phyloP scores from a whole-genome alignment of 768 basidiomycete genomes.

The Lactifluus pinguis region DNA sequence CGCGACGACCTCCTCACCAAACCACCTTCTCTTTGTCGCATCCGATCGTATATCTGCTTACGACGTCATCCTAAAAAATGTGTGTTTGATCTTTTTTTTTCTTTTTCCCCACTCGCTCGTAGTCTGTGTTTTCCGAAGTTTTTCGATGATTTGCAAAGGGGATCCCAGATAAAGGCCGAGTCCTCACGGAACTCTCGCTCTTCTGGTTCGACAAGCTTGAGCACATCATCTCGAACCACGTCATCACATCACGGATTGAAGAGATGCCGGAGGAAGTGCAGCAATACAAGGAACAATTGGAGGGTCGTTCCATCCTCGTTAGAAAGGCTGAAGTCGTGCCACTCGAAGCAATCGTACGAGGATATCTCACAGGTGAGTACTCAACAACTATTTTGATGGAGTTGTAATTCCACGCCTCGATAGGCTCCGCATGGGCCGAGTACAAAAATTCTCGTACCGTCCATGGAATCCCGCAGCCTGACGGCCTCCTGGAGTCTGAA shows the following conservation, averaged over 20 bases:
- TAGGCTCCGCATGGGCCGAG: constrained; percentile 94
- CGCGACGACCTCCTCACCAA: constrained; percentile 54
- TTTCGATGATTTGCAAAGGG: constrained; percentile 45
- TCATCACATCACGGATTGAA: constrained; percentile 66
- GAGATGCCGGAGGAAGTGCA: constrained; percentile 77
- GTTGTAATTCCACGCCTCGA: too few species aligned
- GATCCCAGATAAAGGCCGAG: constrained; percentile 86
- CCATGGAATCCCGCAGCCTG: constrained; percentile 72
- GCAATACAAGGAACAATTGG: constrained; percentile 65
- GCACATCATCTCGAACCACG: constrained; percentile 80
- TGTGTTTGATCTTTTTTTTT: constrained; percentile 24
- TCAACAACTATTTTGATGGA: too few species aligned
- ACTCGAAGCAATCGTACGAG: constrained; percentile 91
- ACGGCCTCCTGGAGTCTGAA: constrained; percentile 76
- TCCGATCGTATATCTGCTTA: constrained; percentile 95
- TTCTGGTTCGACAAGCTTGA: constrained; percentile 91
- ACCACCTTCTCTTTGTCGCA: constrained; percentile 84
- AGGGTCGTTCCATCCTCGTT: constrained; percentile 87
- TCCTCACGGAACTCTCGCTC: constrained; percentile 81
- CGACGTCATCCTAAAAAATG: constrained; percentile 91
- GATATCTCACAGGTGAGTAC: constrained; percentile 83
- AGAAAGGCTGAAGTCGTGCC: constrained; percentile 81
- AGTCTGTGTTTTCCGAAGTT: background rate
- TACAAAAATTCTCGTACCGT: constrained; percentile 84
- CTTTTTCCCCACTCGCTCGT: background rate